A percentile compares a stretch with the other conserved stretches of the same genome.
Evolutionary conservation across 768 basidiomycete genomes (phyloP).

Genomic region (Boletellus emodensis): DNA sequence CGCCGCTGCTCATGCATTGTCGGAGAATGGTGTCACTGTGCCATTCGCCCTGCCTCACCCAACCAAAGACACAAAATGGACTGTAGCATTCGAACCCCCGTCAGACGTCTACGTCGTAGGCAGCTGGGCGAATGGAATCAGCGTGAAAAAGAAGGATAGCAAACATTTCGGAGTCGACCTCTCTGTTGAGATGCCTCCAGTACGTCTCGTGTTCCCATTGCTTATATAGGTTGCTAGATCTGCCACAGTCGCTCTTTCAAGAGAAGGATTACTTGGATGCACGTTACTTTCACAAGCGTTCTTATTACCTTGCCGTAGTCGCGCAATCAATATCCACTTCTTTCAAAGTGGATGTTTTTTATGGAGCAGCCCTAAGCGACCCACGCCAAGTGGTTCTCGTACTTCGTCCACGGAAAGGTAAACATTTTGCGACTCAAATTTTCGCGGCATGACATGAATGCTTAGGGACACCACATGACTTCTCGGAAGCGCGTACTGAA

Average conservation of each 20-base stretch:
- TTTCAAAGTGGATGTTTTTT: conserved; percentile 53
- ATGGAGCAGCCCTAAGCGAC: conserved; percentile 56
- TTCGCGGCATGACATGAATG: background rate
- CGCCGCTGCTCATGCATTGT: conserved; percentile 52
- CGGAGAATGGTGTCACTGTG: conserved; percentile 54
- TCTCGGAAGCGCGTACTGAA: conserved; percentile 63
- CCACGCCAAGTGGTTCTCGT: conserved; percentile 64
- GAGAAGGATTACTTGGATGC: conserved; percentile 92
- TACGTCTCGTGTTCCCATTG: conserved; percentile 33
- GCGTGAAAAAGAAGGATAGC: conserved; percentile 68
- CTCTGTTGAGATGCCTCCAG: conserved; percentile 83
- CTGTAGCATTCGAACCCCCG: conserved; percentile 75
- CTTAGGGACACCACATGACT: conserved; percentile 54
- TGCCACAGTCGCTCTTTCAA: conserved; percentile 69
- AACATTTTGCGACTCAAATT: conserved; percentile 24
- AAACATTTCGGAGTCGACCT: conserved; percentile 70
- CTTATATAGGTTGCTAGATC: background rate
- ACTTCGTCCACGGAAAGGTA: conserved; percentile 54
- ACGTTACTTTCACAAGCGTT: conserved; percentile 88
- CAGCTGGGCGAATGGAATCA: conserved; percentile 79
- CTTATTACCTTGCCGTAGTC: conserved; percentile 82
- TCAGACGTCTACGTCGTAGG: conserved; percentile 75
- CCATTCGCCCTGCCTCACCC: conserved; percentile 71
- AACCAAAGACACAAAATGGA: conserved; percentile 83
- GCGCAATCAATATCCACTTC: conserved; percentile 55